A percentile compares a stretch with the other conserved stretches of the same genome.
These are phyloP conservation scores for Fusarium graminum DNA, from an alignment of 2,329 filamentous ascomycete genomes.

Conservation along the genomic window DNA sequence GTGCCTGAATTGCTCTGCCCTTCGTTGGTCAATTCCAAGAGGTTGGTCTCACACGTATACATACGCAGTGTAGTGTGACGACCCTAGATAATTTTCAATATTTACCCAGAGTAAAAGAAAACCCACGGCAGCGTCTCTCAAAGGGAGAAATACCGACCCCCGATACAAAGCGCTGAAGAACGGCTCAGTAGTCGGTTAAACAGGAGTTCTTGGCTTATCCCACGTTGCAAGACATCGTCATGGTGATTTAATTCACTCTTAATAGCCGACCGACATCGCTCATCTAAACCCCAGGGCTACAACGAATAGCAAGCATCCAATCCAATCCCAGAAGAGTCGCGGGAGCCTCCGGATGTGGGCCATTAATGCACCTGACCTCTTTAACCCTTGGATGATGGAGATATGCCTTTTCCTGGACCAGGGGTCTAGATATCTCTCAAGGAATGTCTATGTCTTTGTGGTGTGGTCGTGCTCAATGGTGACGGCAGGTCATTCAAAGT, in stretches of 20 bases:
- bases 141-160: slow-evolving; percentile 9
- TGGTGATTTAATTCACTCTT: slow-evolving; percentile 41
- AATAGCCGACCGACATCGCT: slow-evolving; percentile 39
- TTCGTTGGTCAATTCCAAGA: slow-evolving; percentile 35
- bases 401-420: slow-evolving; percentile 45
- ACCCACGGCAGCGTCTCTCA: neutral
- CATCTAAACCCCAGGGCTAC: slow-evolving; percentile 13
- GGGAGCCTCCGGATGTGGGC: slow-evolving; percentile 45
- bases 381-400: slow-evolving; percentile 42
- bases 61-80: slow-evolving; percentile 34
- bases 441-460: slow-evolving; percentile 15
- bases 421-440: slow-evolving; percentile 34
- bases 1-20: slow-evolving; percentile 14
- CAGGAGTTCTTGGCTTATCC: slow-evolving; percentile 5
- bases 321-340: slow-evolving; percentile 43
- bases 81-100: slow-evolving; percentile 23
- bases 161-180: slow-evolving; percentile 25
- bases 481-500: slow-evolving; percentile 30
- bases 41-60: slow-evolving; percentile 41
- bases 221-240: slow-evolving; percentile 30
- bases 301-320: slow-evolving; percentile 42
- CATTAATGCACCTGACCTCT: slow-evolving; percentile 47
- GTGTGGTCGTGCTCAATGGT: slow-evolving; percentile 26
- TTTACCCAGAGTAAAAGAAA: slow-evolving; percentile 13
- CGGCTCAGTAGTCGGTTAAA: slow-evolving; percentile 7